Conservation (phyloP, 2,329 filamentous ascomycete genomes). For the Stachybotrys elegans region DNA sequence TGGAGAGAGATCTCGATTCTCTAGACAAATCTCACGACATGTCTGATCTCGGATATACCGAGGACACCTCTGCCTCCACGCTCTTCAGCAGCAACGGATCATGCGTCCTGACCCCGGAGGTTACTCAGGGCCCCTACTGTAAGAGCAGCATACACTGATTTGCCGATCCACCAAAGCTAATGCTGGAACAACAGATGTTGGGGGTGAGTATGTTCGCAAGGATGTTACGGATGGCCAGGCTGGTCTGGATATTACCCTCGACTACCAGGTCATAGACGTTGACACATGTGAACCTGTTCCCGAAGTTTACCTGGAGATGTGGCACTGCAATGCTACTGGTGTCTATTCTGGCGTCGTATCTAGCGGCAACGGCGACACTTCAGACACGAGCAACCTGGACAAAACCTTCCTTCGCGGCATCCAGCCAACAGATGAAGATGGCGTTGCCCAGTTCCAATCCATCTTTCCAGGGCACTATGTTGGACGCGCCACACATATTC, state of each 20-base stretch:
- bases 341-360: constrained; percentile 38
- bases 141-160: constrained; percentile 5
- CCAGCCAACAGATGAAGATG: constrained; percentile 33
- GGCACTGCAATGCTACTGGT: constrained; percentile 42
- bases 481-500: constrained; percentile 42
- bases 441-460: constrained; percentile 37
- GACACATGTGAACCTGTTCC: constrained; percentile 37
- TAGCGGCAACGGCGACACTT: constrained; percentile 38
- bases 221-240: constrained; percentile 35
- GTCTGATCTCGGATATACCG: constrained; percentile 26
- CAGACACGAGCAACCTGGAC: constrained; percentile 24
- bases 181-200: constrained; percentile 15
- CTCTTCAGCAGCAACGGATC: constrained; percentile 34
- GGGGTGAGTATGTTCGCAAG: constrained; percentile 26
- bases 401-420: constrained; percentile 31
- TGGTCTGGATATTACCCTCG: constrained; percentile 34
- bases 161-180: too few relatives aligned
- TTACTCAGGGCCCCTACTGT: constrained; percentile 44
- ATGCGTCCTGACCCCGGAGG: constrained; percentile 45
- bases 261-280: constrained; percentile 39
- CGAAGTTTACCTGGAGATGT: constrained; percentile 37
- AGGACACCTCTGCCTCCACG: constrained; percentile 21
- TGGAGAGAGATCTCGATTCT: constrained; percentile 21
- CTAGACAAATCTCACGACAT: constrained; percentile 31
- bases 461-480: constrained; percentile 41